A percentile compares a stretch with the other conserved stretches of the same genome.
phyloP scores from a whole-genome alignment of 768 basidiomycete genomes.

The Tylopilus subfusipes region DNA sequence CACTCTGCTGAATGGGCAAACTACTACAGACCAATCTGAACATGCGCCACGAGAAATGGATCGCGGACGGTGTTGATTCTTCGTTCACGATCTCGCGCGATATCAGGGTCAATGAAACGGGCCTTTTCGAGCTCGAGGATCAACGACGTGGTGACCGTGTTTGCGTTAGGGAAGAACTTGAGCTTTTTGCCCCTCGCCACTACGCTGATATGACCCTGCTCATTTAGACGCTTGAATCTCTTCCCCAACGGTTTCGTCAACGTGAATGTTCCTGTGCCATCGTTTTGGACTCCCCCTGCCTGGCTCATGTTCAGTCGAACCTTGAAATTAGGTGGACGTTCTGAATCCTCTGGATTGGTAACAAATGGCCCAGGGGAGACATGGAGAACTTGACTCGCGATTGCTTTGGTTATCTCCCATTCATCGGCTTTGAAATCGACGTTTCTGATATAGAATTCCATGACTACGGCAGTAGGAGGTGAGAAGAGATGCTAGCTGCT shows the following conservation, averaged over 20 bases:
- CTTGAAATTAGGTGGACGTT: conserved; percentile 52
- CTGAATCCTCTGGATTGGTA: conserved; percentile 10
- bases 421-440: conserved; percentile 39
- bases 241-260: conserved; percentile 33
- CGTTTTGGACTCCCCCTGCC: conserved; percentile 53
- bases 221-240: conserved; percentile 46
- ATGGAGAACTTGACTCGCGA: conserved; percentile 55
- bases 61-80: conserved; percentile 44
- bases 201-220: conserved; percentile 37
- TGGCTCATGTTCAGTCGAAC: conserved; percentile 50
- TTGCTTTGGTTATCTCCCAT: conserved; percentile 54
- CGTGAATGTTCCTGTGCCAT: conserved; percentile 44
- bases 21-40: conserved; percentile 61
- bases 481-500: not conserved
- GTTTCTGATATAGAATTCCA: conserved; percentile 38
- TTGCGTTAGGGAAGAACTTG: conserved; percentile 20
- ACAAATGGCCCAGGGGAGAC: conserved; percentile 28
- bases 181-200: conserved; percentile 41
- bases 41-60: conserved; percentile 50
- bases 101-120: conserved; percentile 51
- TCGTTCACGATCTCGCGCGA: conserved; percentile 45
- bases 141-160: conserved; percentile 9
- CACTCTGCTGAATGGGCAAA: not conserved
- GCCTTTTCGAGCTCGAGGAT: conserved; percentile 47
- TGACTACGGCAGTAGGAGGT: conserved; percentile 7